A percentile compares a stretch with the other conserved stretches of the same genome.
Conservation (phyloP, 768 basidiomycete species). For the Boletus reticuloceps region DNA sequence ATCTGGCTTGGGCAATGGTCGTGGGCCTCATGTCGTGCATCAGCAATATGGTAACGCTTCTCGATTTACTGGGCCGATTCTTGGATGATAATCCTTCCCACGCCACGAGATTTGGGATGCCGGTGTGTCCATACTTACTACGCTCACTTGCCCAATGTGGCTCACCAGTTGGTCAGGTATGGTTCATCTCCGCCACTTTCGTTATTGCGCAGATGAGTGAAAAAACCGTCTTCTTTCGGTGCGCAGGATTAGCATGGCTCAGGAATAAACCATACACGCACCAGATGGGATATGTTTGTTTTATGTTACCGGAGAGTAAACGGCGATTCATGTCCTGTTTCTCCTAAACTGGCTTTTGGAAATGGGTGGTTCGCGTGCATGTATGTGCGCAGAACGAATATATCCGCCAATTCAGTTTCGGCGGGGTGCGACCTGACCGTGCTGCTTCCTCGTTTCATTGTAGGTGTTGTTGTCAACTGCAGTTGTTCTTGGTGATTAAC, state of each 20-base stretch:
- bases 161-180: constrained; percentile 44
- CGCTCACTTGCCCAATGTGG: neutral
- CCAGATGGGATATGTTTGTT: constrained; percentile 29
- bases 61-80: constrained; percentile 67
- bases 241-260: constrained; percentile 7
- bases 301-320: constrained; percentile 4
- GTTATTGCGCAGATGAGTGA: constrained; percentile 65
- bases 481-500: neutral
- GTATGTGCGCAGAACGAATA: constrained; percentile 55
- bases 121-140: constrained; percentile 6
- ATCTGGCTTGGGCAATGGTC: constrained; percentile 75
- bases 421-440: constrained; percentile 84
- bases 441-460: constrained; percentile 72
- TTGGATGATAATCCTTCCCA: constrained; percentile 60
- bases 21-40: constrained; percentile 73
- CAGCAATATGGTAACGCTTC: constrained; percentile 74
- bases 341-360: constrained; percentile 1
- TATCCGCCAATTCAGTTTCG: constrained; percentile 79
- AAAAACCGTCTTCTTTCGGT: neutral
- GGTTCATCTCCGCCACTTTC: constrained; percentile 78
- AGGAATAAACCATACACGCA: neutral
- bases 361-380: constrained; percentile 4
- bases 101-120: constrained; percentile 65
- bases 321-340: constrained; percentile 13
- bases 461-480: constrained; percentile 30